A percentile compares a stretch with the other conserved stretches of the same genome.
phyloP scores from a whole-genome alignment of 140 eudicot species.

The Flaveria floridana region DNA sequence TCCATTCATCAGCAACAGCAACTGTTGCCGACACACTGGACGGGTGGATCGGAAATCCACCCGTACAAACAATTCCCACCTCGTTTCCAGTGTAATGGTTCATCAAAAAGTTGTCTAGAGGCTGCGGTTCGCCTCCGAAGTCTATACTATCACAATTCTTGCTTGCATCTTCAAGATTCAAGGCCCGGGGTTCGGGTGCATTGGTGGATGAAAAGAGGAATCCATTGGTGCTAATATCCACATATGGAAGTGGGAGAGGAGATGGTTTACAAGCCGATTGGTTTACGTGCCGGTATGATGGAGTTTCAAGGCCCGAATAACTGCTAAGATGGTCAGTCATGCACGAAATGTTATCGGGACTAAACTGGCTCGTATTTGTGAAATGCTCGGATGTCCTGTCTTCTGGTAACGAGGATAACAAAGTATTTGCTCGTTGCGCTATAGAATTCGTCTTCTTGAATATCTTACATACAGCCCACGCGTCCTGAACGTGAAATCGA shows the following conservation, averaged over 20 bases:
- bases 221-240: conserved; percentile 34
- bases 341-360: conserved; percentile 50
- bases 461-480: conserved; percentile 90
- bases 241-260: conserved; percentile 27
- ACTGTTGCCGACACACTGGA: conserved; percentile 41
- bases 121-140: conserved; percentile 40
- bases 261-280: conserved; percentile 33
- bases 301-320: conserved; percentile 45
- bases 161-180: conserved; percentile 34
- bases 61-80: conserved; percentile 39
- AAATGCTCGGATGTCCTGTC: conserved; percentile 39
- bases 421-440: conserved; percentile 68
- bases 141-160: conserved; percentile 33
- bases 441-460: conserved; percentile 72
- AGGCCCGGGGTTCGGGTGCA: conserved; percentile 20
- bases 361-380: conserved; percentile 25
- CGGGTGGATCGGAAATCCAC: conserved; percentile 35
- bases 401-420: conserved; percentile 54
- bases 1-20: conserved; percentile 39
- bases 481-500: conserved; percentile 49
- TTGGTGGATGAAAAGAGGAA: conserved; percentile 43
- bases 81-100: conserved; percentile 37
- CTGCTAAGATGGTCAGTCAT: conserved; percentile 39
- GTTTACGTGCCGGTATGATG: conserved; percentile 37
- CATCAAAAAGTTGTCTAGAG: conserved; percentile 39